Conservation (phyloP, 208 protist species). For the Crithidia bombi region DNA sequence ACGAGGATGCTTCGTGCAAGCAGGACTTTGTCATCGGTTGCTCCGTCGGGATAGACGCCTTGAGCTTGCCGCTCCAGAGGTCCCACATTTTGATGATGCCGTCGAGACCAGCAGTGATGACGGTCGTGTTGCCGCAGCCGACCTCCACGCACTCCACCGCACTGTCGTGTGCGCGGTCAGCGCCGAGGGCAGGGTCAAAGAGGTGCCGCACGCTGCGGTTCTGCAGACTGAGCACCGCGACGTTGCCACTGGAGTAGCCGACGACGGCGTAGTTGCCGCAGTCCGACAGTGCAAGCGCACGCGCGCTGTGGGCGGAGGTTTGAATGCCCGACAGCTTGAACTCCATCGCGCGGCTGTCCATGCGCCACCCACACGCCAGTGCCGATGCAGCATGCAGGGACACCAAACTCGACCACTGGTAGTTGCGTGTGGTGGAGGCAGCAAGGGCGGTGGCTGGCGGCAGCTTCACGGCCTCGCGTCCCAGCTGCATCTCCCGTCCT, state of each 20-base stretch:
- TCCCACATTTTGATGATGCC: slow-evolving; percentile 81
- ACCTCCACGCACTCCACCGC: slow-evolving; percentile 85
- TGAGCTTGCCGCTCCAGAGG: slow-evolving; percentile 51
- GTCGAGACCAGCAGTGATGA: slow-evolving; percentile 82
- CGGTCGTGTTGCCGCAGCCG: slow-evolving; percentile 67
- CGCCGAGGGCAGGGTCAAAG: slow-evolving; percentile 54
- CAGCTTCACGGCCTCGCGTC: slow-evolving; percentile 72
- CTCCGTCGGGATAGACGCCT: slow-evolving; percentile 42
- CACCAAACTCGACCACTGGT: slow-evolving; percentile 87
- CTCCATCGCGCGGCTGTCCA: slow-evolving; percentile 80
- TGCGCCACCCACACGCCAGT: slow-evolving; percentile 80
- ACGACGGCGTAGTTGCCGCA: slow-evolving; percentile 91
- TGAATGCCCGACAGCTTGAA: slow-evolving; percentile 81
- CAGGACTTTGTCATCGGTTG: slow-evolving; percentile 75
- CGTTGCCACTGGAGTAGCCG: slow-evolving; percentile 88
- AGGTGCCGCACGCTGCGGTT: slow-evolving; percentile 79
- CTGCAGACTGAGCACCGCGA: slow-evolving; percentile 73
- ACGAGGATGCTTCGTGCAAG: slow-evolving; percentile 66
- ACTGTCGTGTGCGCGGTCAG: slow-evolving; percentile 55
- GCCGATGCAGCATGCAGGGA: slow-evolving; percentile 78
- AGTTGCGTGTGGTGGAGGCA: slow-evolving; percentile 73
- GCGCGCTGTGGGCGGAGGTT: slow-evolving; percentile 74
- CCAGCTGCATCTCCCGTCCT: slow-evolving; percentile 60
- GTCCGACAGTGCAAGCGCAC: slow-evolving; percentile 72
- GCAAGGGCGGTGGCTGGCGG: slow-evolving; percentile 72